Evolutionary conservation across 2,329 filamentous ascomycete genomes (phyloP).

Genomic region (Exophiala sideris): DNA sequence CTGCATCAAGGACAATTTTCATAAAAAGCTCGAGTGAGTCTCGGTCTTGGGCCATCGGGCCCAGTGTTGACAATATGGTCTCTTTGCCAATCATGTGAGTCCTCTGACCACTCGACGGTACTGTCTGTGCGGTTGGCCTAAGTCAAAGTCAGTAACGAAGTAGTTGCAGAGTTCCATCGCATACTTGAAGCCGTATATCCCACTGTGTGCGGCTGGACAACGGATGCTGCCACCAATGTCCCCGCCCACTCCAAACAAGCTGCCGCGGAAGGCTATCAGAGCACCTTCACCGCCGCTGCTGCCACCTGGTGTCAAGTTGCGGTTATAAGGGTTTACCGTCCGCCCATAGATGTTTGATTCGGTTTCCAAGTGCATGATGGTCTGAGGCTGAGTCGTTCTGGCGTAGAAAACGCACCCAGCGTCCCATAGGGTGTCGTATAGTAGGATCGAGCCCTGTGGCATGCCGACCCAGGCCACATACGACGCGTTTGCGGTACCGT

Average conservation of each 20-base stretch:
- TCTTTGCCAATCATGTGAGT: slow-evolving; percentile 4
- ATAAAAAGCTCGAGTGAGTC: slow-evolving; percentile 45
- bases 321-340: slow-evolving; percentile 55
- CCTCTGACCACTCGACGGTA: slow-evolving; percentile 32
- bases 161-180: neutral
- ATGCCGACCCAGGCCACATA: slow-evolving; percentile 30
- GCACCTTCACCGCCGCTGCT: slow-evolving; percentile 57
- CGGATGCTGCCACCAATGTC: slow-evolving; percentile 47
- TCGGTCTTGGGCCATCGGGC: slow-evolving; percentile 53
- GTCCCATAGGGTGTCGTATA: slow-evolving; percentile 29
- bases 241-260: slow-evolving; percentile 52
- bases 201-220: slow-evolving; percentile 38
- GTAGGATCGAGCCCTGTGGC: slow-evolving; percentile 22
- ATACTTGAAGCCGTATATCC: slow-evolving; percentile 35
- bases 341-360: slow-evolving; percentile 30
- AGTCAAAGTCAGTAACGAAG: neutral
- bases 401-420: slow-evolving; percentile 32
- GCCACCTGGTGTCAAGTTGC: slow-evolving; percentile 49
- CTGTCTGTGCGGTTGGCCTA: slow-evolving; percentile 37
- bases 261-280: slow-evolving; percentile 50
- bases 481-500: slow-evolving; percentile 26
- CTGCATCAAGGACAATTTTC: slow-evolving; percentile 37
- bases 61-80: slow-evolving; percentile 47
- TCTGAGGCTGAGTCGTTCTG: slow-evolving; percentile 28
- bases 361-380: slow-evolving; percentile 32